phyloP scores from a whole-genome alignment of 73 alveolate genomes.

The Paramecium tetraurelia region DNA sequence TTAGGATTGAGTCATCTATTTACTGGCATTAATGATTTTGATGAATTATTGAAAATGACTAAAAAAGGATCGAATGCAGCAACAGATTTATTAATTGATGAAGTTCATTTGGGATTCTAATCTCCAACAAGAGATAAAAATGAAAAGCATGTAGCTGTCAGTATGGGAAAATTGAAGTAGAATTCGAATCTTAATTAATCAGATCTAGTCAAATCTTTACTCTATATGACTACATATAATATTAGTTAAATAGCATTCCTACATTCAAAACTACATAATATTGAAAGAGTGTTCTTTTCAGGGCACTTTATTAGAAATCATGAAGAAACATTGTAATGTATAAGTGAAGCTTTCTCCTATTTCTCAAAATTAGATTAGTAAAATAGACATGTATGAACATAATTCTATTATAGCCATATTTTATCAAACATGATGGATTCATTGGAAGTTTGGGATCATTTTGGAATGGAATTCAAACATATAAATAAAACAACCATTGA shows the following conservation, averaged over 20 bases:
- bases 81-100: slow-evolving; percentile 43
- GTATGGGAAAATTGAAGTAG: slow-evolving; percentile 35
- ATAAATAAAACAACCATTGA: not conserved
- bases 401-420: slow-evolving; percentile 8
- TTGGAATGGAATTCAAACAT: not conserved
- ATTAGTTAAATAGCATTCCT: slow-evolving; percentile 54
- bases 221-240: slow-evolving; percentile 53
- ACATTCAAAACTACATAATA: slow-evolving; percentile 38
- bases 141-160: slow-evolving; percentile 37
- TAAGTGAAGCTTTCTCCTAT: slow-evolving; percentile 32
- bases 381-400: not conserved
- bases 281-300: slow-evolving; percentile 47
- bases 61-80: slow-evolving; percentile 48
- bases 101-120: slow-evolving; percentile 17
- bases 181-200: not conserved
- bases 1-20: slow-evolving; percentile 47
- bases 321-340: slow-evolving; percentile 52
- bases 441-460: slow-evolving; percentile 56
- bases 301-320: slow-evolving; percentile 57
- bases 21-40: slow-evolving; percentile 52
- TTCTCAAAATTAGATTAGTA: slow-evolving; percentile 22
- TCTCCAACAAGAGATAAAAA: slow-evolving; percentile 43
- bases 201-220: slow-evolving; percentile 50
- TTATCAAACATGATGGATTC: slow-evolving; percentile 59
- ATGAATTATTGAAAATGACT: slow-evolving; percentile 46